Percentiles rank a stretch among this genome's conserved stretches.
Conservation (phyloP, 2,329 filamentous ascomycete species). For the Corinectria fuckeliana region DNA sequence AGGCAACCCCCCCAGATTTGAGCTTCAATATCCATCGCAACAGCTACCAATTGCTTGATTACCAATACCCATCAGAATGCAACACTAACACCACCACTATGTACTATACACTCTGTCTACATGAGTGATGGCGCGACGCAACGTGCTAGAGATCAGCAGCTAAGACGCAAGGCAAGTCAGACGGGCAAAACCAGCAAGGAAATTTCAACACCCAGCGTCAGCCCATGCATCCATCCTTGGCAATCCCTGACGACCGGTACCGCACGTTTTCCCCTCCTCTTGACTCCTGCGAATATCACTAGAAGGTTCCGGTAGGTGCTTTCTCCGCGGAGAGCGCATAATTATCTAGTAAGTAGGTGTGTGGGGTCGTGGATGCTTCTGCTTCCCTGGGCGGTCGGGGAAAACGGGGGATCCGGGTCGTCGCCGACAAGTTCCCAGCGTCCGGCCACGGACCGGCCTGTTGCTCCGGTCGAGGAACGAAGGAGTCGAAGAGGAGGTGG, state of each 20-base stretch:
- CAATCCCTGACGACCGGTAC: not conserved
- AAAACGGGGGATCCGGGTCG: not conserved
- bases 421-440: not conserved
- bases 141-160: conserved; percentile 28
- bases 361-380: not conserved
- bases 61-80: conserved; percentile 29
- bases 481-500: conserved; percentile 8
- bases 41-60: not conserved
- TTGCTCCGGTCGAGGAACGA: conserved; percentile 1
- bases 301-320: conserved; percentile 34
- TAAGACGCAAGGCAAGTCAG: not conserved
- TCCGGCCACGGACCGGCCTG: conserved; percentile 16
- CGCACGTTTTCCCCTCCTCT: not conserved
- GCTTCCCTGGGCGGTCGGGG: not conserved
- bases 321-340: conserved; percentile 19
- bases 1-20: conserved; percentile 24
- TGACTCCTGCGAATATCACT: not conserved
- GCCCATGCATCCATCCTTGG: not conserved
- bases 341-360: too few species aligned
- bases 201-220: not conserved
- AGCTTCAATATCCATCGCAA: conserved; percentile 23
- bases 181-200: not conserved
- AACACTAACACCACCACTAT: not conserved
- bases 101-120: not conserved
- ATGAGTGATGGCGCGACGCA: not conserved